These are phyloP conservation scores for Xylariaceae sp. DNA, from an alignment of 2,329 filamentous ascomycete species.

Conservation along the genomic window DNA sequence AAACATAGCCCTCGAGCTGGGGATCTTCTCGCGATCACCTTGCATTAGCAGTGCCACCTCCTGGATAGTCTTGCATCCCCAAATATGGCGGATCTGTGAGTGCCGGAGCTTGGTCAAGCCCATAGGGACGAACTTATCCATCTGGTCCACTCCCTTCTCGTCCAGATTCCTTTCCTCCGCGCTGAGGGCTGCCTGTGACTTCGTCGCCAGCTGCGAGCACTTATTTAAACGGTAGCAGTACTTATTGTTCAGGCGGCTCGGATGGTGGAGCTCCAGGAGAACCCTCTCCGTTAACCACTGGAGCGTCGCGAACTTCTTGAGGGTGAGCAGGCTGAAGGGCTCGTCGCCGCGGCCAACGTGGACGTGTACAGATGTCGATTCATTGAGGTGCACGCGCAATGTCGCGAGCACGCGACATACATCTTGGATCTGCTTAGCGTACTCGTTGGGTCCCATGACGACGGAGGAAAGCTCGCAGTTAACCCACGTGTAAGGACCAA, in stretches of 20 bases:
- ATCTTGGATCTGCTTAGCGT: constrained; percentile 22
- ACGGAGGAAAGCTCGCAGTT: constrained; percentile 33
- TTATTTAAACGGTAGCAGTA: constrained; percentile 20
- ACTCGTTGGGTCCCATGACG: constrained; percentile 26
- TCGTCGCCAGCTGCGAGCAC: constrained; percentile 16
- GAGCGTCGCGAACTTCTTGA: constrained; percentile 34
- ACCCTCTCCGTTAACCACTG: constrained; percentile 31
- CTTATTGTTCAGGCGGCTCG: constrained; percentile 22
- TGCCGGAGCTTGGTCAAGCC: background rate
- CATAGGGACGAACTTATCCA: constrained; percentile 24
- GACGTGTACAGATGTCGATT: constrained; percentile 32
- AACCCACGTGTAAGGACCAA: constrained; percentile 25
- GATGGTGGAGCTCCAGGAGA: constrained; percentile 35
- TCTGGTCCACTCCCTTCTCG: background rate
- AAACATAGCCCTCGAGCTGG: background rate
- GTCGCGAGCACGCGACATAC: constrained; percentile 30
- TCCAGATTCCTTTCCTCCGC: background rate
- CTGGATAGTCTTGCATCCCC: constrained; percentile 22
- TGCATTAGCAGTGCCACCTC: constrained; percentile 29
- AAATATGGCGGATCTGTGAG: constrained; percentile 28
- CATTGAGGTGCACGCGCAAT: constrained; percentile 33
- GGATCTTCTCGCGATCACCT: background rate
- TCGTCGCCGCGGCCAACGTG: constrained; percentile 37
- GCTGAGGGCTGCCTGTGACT: background rate
- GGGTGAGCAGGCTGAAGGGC: constrained; percentile 34